Base-by-base conservation (phyloP, 2,329 filamentous ascomycete genomes). In the Pseudogymnoascus sp. region DNA sequence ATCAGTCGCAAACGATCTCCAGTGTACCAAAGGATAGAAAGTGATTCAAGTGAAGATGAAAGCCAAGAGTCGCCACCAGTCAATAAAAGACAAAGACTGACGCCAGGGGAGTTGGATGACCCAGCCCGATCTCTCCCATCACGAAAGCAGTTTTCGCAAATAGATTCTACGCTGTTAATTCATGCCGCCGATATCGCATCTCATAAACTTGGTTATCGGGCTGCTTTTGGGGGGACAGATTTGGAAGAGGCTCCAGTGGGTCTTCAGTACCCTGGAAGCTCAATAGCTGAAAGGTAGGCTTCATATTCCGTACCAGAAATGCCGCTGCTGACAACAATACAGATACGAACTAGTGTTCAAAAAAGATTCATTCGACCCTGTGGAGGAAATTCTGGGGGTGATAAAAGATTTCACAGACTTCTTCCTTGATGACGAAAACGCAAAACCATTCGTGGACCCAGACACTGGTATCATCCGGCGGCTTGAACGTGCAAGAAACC, bases 221-320 rank as follows among this genome's bases (percentile, higher is more conserved):
- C 79, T 0, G 78, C 79, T 10, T 75, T 82, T 63, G 77, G 78
- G 58, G 36, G 42, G 9, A 75, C 78, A 58, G 78, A 84, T 21
- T 29, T 55, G 48, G 48, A 55, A 63, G 80, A 84, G 63, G 79
- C 86, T 5, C 77, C 74, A 9, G 83, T 95, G 63, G 79, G 87
- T 70, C 77, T 97, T 67, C 89, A 94, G 73, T 97, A 97, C 74
- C 93, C 94, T 8, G 92, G 90, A 73, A 78, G 81, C 65, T 82
- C 85, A 62, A 80, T 81, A 59, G 82, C 82, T 60, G 90, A 94
- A 75, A 84, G 81, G 85, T 89, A 77, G 59, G 62, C 37, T 42
- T 27, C 21, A 29, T 33, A 12, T 36, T 62, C 27, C n/a, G 36
- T 58, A 6, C 64, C 27, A 18, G 48, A 18, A 55, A 18, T 33